Conservation (phyloP, 2,329 filamentous ascomycete genomes). For the Neopestalotiopsis rosae region DNA sequence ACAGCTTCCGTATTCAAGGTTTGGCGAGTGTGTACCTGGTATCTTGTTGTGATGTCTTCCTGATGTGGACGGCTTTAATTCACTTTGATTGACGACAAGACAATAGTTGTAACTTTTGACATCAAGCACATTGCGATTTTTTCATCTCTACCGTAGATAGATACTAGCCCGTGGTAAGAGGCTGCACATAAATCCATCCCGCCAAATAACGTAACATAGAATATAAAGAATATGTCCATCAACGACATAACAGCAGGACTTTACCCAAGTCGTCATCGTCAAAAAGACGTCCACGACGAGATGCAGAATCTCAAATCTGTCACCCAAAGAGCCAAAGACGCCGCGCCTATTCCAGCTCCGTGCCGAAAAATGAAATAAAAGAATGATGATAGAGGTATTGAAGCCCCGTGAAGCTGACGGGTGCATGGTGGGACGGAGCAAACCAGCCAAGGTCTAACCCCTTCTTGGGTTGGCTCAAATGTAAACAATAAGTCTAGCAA, state of each 20-base stretch:
- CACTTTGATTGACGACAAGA: not conserved
- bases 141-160: constrained; percentile 13
- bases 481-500: constrained; percentile 14
- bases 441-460: not conserved
- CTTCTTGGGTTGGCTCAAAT: not conserved
- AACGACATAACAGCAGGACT: not conserved
- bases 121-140: constrained; percentile 6
- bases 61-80: no score
- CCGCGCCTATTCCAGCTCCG: constrained; percentile 13
- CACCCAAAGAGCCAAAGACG: constrained; percentile 15
- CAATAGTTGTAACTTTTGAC: not conserved
- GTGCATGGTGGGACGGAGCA: constrained; percentile 1
- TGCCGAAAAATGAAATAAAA: constrained; percentile 2
- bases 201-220: constrained; percentile 14
- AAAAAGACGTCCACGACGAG: not conserved
- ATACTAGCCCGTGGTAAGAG: not conserved
- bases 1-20: not conserved
- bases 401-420: constrained; percentile 11
- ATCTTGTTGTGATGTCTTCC: no score
- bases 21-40: no score
- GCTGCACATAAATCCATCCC: constrained; percentile 10
- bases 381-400: not conserved
- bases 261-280: constrained; percentile 8
- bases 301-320: not conserved
- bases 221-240: constrained; percentile 5